These are phyloP conservation scores for Cymbopogon citratus DNA, from an alignment of 176 grass and related monocot species.

Conservation along the genomic window DNA sequence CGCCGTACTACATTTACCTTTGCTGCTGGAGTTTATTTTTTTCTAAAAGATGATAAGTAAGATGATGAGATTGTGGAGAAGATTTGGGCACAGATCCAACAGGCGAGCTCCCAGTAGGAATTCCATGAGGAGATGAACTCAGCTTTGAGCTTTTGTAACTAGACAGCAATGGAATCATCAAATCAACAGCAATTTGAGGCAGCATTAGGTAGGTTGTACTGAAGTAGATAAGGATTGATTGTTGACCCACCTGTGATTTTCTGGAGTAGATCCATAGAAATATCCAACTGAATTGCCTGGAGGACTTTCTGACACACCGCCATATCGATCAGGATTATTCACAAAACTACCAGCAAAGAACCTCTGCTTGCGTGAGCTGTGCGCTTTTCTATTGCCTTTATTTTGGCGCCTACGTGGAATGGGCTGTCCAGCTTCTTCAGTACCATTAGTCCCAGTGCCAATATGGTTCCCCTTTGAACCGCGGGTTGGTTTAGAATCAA, in stretches of 20 bases:
- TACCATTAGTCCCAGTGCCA: constrained; percentile 39
- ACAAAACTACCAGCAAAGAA: constrained; percentile 86
- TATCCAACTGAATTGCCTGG: constrained; percentile 91
- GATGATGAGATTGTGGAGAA: constrained; percentile 93
- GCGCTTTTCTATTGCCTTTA: constrained; percentile 62
- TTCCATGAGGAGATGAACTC: constrained; percentile 66
- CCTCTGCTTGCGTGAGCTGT: constrained; percentile 65
- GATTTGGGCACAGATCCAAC: constrained; percentile 87
- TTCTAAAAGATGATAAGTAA: constrained; percentile 76
- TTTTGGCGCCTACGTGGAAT: constrained; percentile 65
- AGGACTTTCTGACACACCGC: constrained; percentile 75
- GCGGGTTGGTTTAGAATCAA: constrained; percentile 44
- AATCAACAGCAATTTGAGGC: constrained; percentile 8
- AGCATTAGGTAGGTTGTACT: constrained; percentile 1
- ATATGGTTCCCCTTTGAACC: constrained; percentile 42
- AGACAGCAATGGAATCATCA: constrained; percentile 14
- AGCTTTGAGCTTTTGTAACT: constrained; percentile 68
- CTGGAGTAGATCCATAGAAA: constrained; percentile 97
- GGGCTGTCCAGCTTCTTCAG: constrained; percentile 63
- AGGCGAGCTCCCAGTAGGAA: constrained; percentile 80
- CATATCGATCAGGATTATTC: constrained; percentile 43
- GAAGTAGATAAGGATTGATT: constrained; percentile 2
- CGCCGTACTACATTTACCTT: constrained; percentile 50
- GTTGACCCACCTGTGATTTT: constrained; percentile 62
- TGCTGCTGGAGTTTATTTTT: constrained; percentile 98